phyloP scores from a whole-genome alignment of 306 rosid genomes.

The Cicer cuneatum region DNA sequence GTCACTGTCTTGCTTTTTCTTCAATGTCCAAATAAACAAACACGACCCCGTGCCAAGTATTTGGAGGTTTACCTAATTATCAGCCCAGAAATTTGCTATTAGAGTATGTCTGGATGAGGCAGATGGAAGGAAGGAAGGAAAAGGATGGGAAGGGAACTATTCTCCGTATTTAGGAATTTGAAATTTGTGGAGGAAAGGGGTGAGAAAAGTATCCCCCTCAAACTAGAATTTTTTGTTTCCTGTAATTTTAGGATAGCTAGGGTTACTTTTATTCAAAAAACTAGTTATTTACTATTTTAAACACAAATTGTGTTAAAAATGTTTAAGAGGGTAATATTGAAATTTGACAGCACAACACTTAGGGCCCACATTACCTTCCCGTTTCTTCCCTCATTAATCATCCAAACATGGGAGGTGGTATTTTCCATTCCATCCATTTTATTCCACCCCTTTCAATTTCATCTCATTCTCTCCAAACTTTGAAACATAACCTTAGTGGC shows the following conservation, averaged over 20 bases:
- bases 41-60: not conserved
- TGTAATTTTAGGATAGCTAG: not conserved
- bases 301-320: conserved; percentile 20
- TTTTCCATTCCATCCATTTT: not conserved
- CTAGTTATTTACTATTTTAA: not conserved
- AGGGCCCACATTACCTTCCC: conserved; percentile 11
- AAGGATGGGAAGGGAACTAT: conserved; percentile 11
- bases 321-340: conserved; percentile 24
- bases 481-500: conserved; percentile 1
- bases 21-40: conserved; percentile 13
- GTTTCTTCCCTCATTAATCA: conserved; percentile 28
- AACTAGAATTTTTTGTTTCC: not conserved
- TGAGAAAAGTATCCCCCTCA: conserved; percentile 5
- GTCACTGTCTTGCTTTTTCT: conserved; percentile 25
- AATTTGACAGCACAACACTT: not conserved
- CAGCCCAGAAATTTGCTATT: not conserved
- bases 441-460: not conserved
- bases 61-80: not conserved
- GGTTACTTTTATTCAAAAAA: conserved; percentile 5
- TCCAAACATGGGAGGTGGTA: not conserved
- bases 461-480: conserved; percentile 28
- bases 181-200: conserved; percentile 7
- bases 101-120: not conserved
- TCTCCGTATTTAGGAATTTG: not conserved
- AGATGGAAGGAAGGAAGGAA: not conserved